Evolutionary conservation across 331 rosid genomes (phyloP), one percentile per base, ranked within the genome.

Genomic region (Stylosanthes scabra): DNA sequence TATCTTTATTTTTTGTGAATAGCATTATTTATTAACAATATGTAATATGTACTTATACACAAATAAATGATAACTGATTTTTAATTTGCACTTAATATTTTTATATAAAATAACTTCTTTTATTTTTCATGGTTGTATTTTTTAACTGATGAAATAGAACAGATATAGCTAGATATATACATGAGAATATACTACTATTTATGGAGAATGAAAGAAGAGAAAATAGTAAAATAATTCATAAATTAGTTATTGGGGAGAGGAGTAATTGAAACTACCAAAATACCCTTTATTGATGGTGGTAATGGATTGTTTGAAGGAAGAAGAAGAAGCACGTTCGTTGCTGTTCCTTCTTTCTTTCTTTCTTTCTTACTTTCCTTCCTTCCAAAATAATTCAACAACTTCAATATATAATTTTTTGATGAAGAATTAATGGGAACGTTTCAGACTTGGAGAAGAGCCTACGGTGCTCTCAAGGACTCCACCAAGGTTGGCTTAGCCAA

Each of bases 401-500:
- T 9, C 14, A 54, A 5, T 16, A 47, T 34, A 3, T 6, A 12
- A 4, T 65, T 40, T n/a, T 65, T 52, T n/a, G 25, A 20, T 20
- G 25, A 20, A 20, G 25, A 20, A 15, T 79, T 77, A 46, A 90
- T 95, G 99, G 99, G 96, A 47, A 89, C 97, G 34, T 94, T 86
- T 74, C 75, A 87, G 66, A 89, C 86, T 88, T 90, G 86, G 6
- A 83, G 97, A 72, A 92, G 89, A 69, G 98, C 97, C 77, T 92
- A 88, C 74, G 99, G 98, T 71, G 99, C 94, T 83, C 88, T 95
- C 78, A 95, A 95, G 76, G 99, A 95, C 63, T 84, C 98, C 37
- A 95, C 98, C 84, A 90, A 28, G 83, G 99, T 95, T 75, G 98
- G 99, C 87, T 90, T 95, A 9, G 97, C 97, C 77, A 95, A 95